These are phyloP conservation scores for Jaminaea rosea DNA, from an alignment of 1,284 basidiomycete species.

Conservation along the genomic window DNA sequence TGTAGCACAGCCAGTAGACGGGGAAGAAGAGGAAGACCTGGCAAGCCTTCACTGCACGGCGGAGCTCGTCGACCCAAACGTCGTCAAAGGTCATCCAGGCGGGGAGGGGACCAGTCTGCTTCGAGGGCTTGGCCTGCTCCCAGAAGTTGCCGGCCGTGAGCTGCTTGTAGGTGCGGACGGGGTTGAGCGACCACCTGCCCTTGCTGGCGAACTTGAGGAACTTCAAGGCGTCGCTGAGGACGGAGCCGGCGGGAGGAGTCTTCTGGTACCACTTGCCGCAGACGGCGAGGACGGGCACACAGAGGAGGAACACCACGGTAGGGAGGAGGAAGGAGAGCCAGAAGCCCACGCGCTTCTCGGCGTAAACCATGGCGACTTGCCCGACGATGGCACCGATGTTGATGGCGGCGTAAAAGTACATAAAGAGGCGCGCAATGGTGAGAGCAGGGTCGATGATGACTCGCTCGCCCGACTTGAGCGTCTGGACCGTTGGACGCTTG, in stretches of 20 bases:
- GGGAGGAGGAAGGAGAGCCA: conserved; percentile 50
- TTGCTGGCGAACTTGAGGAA: conserved; percentile 41
- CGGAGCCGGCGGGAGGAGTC: conserved; percentile 68
- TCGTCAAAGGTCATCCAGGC: conserved; percentile 52
- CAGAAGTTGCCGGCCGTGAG: conserved; percentile 61
- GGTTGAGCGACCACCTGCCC: conserved; percentile 47
- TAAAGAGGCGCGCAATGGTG: conserved; percentile 52
- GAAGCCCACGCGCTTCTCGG: conserved; percentile 49
- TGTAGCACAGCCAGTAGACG: conserved; percentile 51
- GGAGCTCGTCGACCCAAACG: conserved; percentile 67
- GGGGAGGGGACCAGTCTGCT: conserved; percentile 47
- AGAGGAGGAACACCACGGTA: conserved; percentile 49
- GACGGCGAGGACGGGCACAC: conserved; percentile 60
- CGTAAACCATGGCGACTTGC: conserved; percentile 49
- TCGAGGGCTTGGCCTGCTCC: conserved; percentile 64
- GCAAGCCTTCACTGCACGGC: conserved; percentile 73
- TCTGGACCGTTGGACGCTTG: conserved; percentile 30
- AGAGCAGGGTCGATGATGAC: conserved; percentile 71
- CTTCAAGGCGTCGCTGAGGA: conserved; percentile 56
- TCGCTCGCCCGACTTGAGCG: conserved; percentile 58
- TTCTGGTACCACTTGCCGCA: conserved; percentile 61
- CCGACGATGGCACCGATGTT: conserved; percentile 42
- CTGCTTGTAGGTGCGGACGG: conserved; percentile 29
- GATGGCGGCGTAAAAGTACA: conserved; percentile 47
- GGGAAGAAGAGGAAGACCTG: conserved; percentile 66